phyloP scores from a whole-genome alignment of 768 basidiomycete species.

The Cubamyces lactineus region DNA sequence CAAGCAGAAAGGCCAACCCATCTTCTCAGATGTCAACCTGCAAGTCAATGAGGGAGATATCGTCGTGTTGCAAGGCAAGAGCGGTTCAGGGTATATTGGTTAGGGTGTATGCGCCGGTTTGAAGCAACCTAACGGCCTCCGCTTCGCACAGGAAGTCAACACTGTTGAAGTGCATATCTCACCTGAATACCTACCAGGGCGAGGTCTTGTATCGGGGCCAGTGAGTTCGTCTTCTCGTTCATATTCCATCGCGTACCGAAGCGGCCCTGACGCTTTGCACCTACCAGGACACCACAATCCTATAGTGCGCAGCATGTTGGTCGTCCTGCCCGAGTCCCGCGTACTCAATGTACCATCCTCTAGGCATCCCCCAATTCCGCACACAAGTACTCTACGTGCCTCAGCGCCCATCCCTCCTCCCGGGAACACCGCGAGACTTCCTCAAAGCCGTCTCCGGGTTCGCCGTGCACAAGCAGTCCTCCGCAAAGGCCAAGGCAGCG shows the following conservation, averaged over 20 bases:
- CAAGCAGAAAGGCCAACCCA: constrained; percentile 47
- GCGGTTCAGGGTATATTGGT: constrained; percentile 65
- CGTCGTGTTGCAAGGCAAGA: constrained; percentile 75
- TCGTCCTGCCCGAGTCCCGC: neutral
- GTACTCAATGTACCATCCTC: neutral
- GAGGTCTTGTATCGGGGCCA: constrained; percentile 66
- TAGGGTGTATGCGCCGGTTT: neutral
- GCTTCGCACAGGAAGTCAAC: constrained; percentile 59
- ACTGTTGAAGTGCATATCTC: constrained; percentile 81
- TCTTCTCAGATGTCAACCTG: constrained; percentile 68
- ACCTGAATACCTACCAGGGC: constrained; percentile 73
- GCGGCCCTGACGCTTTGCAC: constrained; percentile 1
- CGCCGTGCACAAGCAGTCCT: constrained; percentile 40
- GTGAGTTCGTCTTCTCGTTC: constrained; percentile 42
- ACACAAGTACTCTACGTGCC: constrained; percentile 85
- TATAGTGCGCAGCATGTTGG: constrained; percentile 43
- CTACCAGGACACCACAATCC: constrained; percentile 50
- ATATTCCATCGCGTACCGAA: neutral
- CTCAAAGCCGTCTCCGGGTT: constrained; percentile 59
- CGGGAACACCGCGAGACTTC: constrained; percentile 79
- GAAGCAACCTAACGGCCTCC: no score
- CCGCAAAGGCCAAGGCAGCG: constrained; percentile 29
- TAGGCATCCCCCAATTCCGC: constrained; percentile 78
- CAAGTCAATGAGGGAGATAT: constrained; percentile 73
- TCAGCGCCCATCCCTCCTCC: constrained; percentile 84